Conservation (phyloP, 352 stramenopile genomes). For the Pythium coloratum region DNA sequence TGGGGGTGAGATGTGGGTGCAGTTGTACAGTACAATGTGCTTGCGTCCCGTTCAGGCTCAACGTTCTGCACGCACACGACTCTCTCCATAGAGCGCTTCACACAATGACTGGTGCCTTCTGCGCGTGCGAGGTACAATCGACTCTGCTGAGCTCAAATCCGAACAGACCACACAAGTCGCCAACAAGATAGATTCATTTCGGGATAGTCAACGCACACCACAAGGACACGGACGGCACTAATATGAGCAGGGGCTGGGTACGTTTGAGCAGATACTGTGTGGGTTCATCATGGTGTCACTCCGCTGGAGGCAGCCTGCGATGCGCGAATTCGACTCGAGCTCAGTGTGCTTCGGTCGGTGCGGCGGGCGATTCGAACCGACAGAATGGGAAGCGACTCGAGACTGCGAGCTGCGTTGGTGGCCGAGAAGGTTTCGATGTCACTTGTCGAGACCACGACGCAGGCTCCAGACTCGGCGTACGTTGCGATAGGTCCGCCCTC, state of each 20-base stretch:
- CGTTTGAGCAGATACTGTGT: background rate
- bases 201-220: background rate
- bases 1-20: background rate
- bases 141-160: background rate
- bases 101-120: too few species aligned
- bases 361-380: conserved; percentile 74
- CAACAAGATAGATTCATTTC: background rate
- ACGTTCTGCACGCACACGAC: background rate
- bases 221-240: background rate
- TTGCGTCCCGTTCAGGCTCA: background rate
- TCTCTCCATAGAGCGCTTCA: too few species aligned
- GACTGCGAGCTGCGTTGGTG: conserved; percentile 31
- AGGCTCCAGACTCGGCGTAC: background rate
- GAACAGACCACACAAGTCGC: background rate
- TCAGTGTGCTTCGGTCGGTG: conserved; percentile 81
- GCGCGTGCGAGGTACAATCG: too few species aligned
- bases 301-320: conserved; percentile 33
- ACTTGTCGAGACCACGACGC: conserved; percentile 12
- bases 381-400: conserved; percentile 35
- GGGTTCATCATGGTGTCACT: background rate
- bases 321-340: conserved; percentile 74
- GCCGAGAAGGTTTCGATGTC: conserved; percentile 1
- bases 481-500: background rate
- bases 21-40: background rate
- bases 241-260: background rate